Base-by-base conservation (phyloP, 2,329 filamentous ascomycete species). In the Cadophora malorum region DNA sequence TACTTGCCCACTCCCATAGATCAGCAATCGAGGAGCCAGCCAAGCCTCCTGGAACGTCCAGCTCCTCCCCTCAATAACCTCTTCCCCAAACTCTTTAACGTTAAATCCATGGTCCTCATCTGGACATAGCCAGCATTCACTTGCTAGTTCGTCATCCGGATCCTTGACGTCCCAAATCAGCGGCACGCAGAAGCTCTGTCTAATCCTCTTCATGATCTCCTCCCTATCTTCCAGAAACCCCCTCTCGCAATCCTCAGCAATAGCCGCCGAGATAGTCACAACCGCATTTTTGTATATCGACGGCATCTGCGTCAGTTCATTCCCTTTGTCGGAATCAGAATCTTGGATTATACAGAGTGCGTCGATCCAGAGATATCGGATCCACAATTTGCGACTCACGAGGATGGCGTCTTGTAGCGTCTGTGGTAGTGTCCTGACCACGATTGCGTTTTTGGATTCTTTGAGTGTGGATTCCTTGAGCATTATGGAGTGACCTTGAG, bases 331-430 rank as follows among this genome's bases (percentile, higher is more conserved):
- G 1, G 23, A 14, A 10, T 16, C 12, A 3, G 16, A 28, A 31
- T 55, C 50, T 31, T 55, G 50, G 5, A 55, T 55, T 3, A 55
- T 55, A 23, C 50, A 55, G 6, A 55, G 28, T 2, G 50, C 50
- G 19, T 55, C 50, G 10, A 55, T 55, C 50, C 50, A 55, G 28
- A 55, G 50, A 55, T 55, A 55, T 31, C 23, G 4, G 28, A 55
- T 16, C 12, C 50, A 23, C 23, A 55, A 6, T 28, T 28, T 55
- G 12, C 28, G 23, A 7, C 23, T 31, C 3, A 55, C 50, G 12
- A 28, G 23, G 4, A 55, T 55, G 6, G 50, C 50, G 14, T 55
- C 50, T 14, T 55, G 50, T 23, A 55, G 31, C 31, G 50, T 55
- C 25, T 16, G 50, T n/a, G 50, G 50, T 3, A 55, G 9, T 16